A percentile compares a stretch with the other conserved stretches of the same genome.
phyloP scores from a whole-genome alignment of 108 stramenopile genomes.

The Nitzschia inconspicua region DNA sequence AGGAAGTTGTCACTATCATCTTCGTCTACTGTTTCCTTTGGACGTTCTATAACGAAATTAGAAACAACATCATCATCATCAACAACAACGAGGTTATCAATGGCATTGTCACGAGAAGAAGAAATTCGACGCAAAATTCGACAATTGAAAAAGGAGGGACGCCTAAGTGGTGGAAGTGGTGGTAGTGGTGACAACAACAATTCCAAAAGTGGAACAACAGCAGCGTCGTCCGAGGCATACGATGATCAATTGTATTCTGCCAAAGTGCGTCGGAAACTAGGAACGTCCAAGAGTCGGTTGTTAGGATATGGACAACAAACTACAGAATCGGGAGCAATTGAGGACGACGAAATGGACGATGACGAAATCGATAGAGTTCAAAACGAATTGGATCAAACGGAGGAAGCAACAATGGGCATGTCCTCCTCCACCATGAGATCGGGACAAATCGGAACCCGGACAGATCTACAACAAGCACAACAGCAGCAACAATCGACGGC shows the following conservation, averaged over 20 bases:
- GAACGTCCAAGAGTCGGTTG: slow-evolving; percentile 17
- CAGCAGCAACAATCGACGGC: neutral
- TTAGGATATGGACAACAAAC: slow-evolving; percentile 35
- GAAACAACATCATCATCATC: too few relatives aligned
- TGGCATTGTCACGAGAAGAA: slow-evolving; percentile 51
- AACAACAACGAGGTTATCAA: too few relatives aligned
- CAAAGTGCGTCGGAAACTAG: slow-evolving; percentile 34
- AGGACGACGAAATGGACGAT: slow-evolving; percentile 17
- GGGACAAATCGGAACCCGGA: neutral
- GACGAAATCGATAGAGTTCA: slow-evolving; percentile 18
- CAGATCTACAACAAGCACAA: neutral
- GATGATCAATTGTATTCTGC: slow-evolving; percentile 22
- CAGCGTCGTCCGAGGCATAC: neutral
- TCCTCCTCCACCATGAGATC: neutral
- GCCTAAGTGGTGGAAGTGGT: slow-evolving; percentile 23
- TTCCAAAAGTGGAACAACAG: slow-evolving; percentile 14
- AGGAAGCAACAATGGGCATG: neutral
- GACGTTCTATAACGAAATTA: too few relatives aligned
- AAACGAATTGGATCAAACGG: neutral
- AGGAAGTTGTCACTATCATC: too few relatives aligned
- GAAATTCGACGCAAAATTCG: slow-evolving; percentile 70
- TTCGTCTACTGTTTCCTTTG: too few relatives aligned
- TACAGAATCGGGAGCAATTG: neutral
- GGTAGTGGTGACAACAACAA: slow-evolving; percentile 24
- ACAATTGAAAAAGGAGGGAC: slow-evolving; percentile 57